Evolutionary conservation across 1,139 yeast genomes (phyloP).

Genomic region (Debaryomyces sp.): DNA sequence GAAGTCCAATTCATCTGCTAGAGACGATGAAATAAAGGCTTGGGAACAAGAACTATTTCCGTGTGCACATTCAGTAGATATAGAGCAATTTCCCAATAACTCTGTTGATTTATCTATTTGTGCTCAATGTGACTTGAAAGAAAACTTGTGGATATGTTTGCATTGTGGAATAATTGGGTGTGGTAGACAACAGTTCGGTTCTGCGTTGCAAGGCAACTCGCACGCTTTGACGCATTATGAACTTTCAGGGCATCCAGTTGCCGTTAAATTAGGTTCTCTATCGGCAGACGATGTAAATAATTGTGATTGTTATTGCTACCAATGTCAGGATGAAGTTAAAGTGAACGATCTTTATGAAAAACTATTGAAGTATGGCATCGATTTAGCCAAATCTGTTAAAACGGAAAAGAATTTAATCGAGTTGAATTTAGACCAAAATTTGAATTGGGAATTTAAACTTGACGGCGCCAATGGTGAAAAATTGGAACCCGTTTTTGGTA

Average conservation of each 20-base stretch:
- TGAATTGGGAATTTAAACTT: constrained; percentile 91
- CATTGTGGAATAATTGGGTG: constrained; percentile 91
- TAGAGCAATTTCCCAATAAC: constrained; percentile 39
- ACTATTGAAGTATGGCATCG: constrained; percentile 68
- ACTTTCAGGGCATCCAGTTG: constrained; percentile 66
- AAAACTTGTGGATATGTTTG: constrained; percentile 87
- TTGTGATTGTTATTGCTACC: constrained; percentile 84
- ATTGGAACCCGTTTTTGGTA: constrained; percentile 65
- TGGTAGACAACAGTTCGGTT: constrained; percentile 89
- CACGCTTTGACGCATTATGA: constrained; percentile 81
- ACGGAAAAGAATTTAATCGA: constrained; percentile 90
- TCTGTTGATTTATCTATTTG: constrained; percentile 53
- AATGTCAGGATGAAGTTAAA: constrained; percentile 84
- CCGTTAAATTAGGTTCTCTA: constrained; percentile 88
- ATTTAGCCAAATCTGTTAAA: constrained; percentile 54
- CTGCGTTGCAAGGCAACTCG: constrained; percentile 84
- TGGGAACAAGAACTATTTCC: constrained; percentile 90
- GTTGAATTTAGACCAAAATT: constrained; percentile 86
- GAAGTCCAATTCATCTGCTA: constrained; percentile 64
- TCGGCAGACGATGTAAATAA: constrained; percentile 56
- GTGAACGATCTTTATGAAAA: constrained; percentile 61
- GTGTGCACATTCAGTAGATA: constrained; percentile 70
- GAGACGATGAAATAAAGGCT: constrained; percentile 74
- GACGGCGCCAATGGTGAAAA: constrained; percentile 71
- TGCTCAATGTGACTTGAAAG: constrained; percentile 58